phyloP scores from a whole-genome alignment of 169 alveolate species.

The Toxoplasma gondii region DNA sequence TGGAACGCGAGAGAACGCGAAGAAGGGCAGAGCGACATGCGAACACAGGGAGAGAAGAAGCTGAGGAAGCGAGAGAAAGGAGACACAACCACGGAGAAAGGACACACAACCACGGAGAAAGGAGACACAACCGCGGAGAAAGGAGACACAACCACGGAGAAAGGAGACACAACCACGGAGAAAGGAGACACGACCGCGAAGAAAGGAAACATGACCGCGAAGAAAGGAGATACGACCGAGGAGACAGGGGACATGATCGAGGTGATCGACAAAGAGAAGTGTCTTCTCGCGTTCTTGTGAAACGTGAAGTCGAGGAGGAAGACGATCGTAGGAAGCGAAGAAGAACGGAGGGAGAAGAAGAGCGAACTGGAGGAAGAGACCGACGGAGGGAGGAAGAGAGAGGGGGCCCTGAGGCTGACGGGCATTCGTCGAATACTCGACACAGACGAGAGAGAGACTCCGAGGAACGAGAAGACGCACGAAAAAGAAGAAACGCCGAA shows the following conservation, averaged over 20 bases:
- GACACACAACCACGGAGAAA: no score
- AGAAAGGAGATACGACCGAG: not conserved
- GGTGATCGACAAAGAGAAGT: not conserved
- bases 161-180: no score
- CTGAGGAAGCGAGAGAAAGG: not conserved
- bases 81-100: no score
- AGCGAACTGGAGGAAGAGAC: not conserved
- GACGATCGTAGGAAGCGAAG: conserved; percentile 8
- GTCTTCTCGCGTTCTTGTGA: no score
- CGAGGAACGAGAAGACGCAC: not conserved
- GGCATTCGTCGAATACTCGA: not conserved
- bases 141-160: no score
- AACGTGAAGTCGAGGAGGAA: not conserved
- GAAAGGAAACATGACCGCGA: not conserved
- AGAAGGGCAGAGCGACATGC: not conserved
- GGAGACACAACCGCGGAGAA: no score
- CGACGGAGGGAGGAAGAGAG: not conserved
- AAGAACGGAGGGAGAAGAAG: not conserved
- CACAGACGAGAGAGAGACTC: not conserved
- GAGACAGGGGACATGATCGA: not conserved
- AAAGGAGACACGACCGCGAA: not conserved
- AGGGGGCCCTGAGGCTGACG: not conserved
- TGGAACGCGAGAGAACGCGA: not conserved
- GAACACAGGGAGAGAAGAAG: not conserved
- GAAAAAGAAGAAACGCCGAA: not conserved